Conservation (phyloP, 306 rosid species). For the Lotus japonicus region DNA sequence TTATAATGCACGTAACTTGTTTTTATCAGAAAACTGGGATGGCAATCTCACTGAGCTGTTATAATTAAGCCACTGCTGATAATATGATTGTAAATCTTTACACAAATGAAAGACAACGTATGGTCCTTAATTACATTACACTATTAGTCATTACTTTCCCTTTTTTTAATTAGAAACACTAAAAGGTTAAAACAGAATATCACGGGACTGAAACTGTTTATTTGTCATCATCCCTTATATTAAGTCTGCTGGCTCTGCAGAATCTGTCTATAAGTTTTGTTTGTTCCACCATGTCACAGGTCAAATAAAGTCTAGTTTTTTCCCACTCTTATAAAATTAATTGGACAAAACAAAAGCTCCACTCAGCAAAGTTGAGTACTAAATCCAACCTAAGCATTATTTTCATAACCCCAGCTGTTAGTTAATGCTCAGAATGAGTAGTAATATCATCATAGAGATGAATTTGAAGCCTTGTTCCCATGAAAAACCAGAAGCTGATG, state of each 20-base stretch:
- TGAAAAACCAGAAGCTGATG: slow-evolving; percentile 25
- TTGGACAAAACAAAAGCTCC: not conserved
- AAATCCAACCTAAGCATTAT: not conserved
- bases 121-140: not conserved
- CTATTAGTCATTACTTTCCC: not conserved
- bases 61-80: not conserved
- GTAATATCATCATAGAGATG: slow-evolving; percentile 32
- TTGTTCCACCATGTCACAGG: not conserved
- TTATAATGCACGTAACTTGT: not conserved
- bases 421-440: not conserved
- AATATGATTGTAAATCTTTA: not conserved
- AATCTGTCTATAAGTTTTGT: slow-evolving; percentile 15
- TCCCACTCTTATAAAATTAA: not conserved
- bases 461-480: slow-evolving; percentile 20
- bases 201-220: slow-evolving; percentile 52
- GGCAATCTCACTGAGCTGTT: slow-evolving; percentile 3
- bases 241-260: slow-evolving; percentile 17
- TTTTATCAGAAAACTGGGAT: not conserved
- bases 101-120: not conserved
- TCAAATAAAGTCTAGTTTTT: not conserved
- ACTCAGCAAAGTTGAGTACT: not conserved
- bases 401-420: not conserved
- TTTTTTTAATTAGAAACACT: slow-evolving; percentile 5
- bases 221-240: slow-evolving; percentile 40
- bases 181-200: slow-evolving; percentile 29